phyloP scores from a whole-genome alignment of 331 rosid species.

The Rosa hybrid region DNA sequence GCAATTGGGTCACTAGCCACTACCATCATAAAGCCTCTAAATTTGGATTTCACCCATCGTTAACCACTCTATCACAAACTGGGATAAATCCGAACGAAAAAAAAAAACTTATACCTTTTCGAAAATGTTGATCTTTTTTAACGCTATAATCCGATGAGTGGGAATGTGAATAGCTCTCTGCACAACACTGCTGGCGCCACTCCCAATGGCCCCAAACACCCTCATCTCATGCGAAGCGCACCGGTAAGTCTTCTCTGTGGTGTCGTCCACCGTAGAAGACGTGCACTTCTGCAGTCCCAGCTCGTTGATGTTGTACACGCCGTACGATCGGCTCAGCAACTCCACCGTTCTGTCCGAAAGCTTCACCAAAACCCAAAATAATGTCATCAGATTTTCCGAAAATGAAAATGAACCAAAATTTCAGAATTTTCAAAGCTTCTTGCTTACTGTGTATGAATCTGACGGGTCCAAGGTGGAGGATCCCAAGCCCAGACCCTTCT shows the following conservation, averaged over 20 bases:
- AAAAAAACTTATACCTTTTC: constrained; percentile 58
- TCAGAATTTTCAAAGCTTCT: not conserved
- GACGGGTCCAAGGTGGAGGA: constrained; percentile 62
- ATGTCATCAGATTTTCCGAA: not conserved
- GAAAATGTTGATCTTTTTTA: constrained; percentile 92
- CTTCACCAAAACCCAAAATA: constrained; percentile 38
- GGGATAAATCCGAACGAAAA: not conserved
- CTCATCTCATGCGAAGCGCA: constrained; percentile 92
- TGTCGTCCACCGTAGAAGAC: constrained; percentile 50
- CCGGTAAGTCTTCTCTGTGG: constrained; percentile 68
- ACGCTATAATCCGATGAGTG: constrained; percentile 74
- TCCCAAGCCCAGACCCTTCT: constrained; percentile 77
- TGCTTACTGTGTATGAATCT: constrained; percentile 76
- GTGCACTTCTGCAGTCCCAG: constrained; percentile 90
- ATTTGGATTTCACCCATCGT: not conserved
- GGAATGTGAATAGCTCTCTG: constrained; percentile 97
- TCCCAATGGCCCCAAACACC: constrained; percentile 91
- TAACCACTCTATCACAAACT: not conserved
- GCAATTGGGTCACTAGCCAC: not conserved
- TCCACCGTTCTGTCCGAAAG: constrained; percentile 87
- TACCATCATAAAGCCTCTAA: not conserved
- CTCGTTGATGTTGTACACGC: constrained; percentile 86
- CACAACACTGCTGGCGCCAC: constrained; percentile 96
- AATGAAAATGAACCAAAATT: not conserved
- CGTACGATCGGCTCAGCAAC: constrained; percentile 86